Percentiles rank a stretch among this genome's conserved stretches.
phyloP scores from a whole-genome alignment of 768 basidiomycete genomes.

The Kwoniella europaea region DNA sequence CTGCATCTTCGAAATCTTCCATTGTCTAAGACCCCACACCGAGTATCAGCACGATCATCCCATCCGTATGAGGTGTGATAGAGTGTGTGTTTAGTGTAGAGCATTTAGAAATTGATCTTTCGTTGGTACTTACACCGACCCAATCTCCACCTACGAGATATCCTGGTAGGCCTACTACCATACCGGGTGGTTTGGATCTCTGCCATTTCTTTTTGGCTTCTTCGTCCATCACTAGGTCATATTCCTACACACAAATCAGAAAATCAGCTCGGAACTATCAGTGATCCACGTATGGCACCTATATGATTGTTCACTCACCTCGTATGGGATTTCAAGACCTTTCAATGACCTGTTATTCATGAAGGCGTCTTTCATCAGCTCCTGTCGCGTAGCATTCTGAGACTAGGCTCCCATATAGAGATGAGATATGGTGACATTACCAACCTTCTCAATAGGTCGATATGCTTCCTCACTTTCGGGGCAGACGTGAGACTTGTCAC shows the following conservation, averaged over 20 bases:
- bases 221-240: constrained; percentile 48
- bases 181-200: constrained; percentile 47
- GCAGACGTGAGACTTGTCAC: constrained; percentile 50
- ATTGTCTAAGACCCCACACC: constrained; percentile 35
- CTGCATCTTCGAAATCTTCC: constrained; percentile 55
- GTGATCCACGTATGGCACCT: neutral
- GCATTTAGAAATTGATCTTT: neutral
- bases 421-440: constrained; percentile 8
- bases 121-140: constrained; percentile 45
- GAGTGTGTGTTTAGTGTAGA: neutral
- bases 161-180: constrained; percentile 48
- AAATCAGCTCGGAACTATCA: neutral
- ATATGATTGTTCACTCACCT: constrained; percentile 23
- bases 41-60: no score
- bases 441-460: constrained; percentile 46
- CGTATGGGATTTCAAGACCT: constrained; percentile 51
- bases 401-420: neutral
- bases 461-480: constrained; percentile 47
- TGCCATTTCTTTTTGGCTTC: constrained; percentile 54
- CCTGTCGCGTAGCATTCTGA: neutral
- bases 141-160: constrained; percentile 55
- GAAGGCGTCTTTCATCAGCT: neutral
- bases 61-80: no score
- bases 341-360: constrained; percentile 34
- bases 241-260: constrained; percentile 24